These are phyloP conservation scores for Coemansia asiatica DNA, from an alignment of 192 early-diverging fungal genomes.

Conservation along the genomic window DNA sequence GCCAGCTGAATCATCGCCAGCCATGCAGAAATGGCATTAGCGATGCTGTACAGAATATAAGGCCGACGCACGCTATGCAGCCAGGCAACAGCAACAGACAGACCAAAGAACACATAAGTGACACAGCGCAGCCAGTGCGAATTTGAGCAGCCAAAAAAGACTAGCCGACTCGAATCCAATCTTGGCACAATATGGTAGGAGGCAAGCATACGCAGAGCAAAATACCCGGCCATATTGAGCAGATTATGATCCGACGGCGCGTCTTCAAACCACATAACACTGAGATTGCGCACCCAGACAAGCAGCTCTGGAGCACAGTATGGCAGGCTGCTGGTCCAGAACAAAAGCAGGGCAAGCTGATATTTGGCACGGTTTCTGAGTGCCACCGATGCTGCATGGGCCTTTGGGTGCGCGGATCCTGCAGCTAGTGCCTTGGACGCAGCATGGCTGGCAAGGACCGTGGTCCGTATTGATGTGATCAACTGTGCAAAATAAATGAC, in stretches of 20 bases:
- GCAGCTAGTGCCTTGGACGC: conserved; percentile 8
- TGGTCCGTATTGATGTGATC: conserved; percentile 54
- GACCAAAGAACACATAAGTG: conserved; percentile 47
- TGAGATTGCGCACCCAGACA: conserved; percentile 79
- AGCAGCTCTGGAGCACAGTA: conserved; percentile 74
- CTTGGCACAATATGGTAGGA: conserved; percentile 32
- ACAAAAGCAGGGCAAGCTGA: conserved; percentile 65
- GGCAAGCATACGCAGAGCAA: conserved; percentile 36
- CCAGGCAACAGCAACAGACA: conserved; percentile 53
- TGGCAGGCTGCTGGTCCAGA: conserved; percentile 70
- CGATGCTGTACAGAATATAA: conserved; percentile 59
- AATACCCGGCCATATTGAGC: conserved; percentile 42
- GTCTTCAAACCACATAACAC: conserved; percentile 78
- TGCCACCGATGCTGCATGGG: neutral
- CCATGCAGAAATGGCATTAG: conserved; percentile 50
- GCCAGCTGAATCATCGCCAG: conserved; percentile 42
- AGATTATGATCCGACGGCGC: conserved; percentile 73
- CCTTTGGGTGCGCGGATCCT: neutral
- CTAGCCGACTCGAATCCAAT: conserved; percentile 2
- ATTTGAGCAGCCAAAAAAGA: neutral
- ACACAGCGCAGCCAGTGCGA: conserved; percentile 18
- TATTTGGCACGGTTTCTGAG: conserved; percentile 59
- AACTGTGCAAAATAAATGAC: conserved; percentile 62
- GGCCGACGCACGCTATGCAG: conserved; percentile 63
- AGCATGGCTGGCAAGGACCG: conserved; percentile 29